Base-by-base conservation (phyloP, 345 rosid species). In the Arabidopsis arenosa region DNA sequence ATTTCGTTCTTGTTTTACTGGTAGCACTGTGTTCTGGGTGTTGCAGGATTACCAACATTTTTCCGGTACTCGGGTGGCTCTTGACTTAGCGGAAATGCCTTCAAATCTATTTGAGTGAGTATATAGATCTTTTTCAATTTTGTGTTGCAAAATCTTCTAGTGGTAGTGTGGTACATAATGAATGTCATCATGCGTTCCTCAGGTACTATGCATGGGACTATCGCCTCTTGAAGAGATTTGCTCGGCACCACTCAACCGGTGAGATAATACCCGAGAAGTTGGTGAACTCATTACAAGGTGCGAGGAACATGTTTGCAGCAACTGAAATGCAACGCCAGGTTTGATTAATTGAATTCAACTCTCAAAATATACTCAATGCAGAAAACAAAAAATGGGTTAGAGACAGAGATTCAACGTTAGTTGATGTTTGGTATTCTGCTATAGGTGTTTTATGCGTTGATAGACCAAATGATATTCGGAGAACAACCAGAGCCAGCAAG, bases 291-390 rank as follows among this genome's bases (percentile, higher is more conserved):
- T 80, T 94, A 84, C 96, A 85, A 73, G 88, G 81, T 72, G 96
- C 97, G 49, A 90, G 85, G 83, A 85, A 89, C 76, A 90, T 94
- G 97, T 92, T 94, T 82, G 88, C 92, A 0, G 97, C 98, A 17
- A 94, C 98, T 8, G 98, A 92, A 77, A 57, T 94, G 84, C 98
- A 94, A 73, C 93, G 93, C 7, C 97, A 92, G 97, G 98, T 94
- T 55, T 66, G 68, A 48, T 77, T 75, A 44, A 36, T 35, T 45
- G 36, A n/a, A 36, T 44, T 28, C 60, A 53, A 39, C 43, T 1
- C 36, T 62, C 58, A n/a, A 15, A 35, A 39, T 43, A 63, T 8
- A 3, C 48, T 65, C 56, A 39, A 28, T 14, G 18, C 18, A 63
- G 37, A 47, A 15, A 39, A 14, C n/a, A 30, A 10, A 7, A 32